Percentiles rank a stretch among this genome's conserved stretches.
Conservation (phyloP, 2,329 filamentous ascomycete genomes). For the Sporothrix luriei region DNA sequence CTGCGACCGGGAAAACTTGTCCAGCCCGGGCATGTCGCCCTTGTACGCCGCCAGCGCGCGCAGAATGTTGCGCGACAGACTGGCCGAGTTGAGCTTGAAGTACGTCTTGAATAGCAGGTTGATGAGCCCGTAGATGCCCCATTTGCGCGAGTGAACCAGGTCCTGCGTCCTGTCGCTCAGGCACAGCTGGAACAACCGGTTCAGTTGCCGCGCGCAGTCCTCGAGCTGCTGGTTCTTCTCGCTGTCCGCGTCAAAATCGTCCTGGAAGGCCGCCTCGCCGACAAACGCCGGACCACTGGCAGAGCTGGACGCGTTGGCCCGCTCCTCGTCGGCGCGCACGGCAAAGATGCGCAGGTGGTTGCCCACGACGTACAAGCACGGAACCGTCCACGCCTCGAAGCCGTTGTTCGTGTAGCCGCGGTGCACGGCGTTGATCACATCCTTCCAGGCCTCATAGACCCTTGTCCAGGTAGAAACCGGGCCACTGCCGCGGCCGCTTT, state of each 20-base stretch:
- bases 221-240: slow-evolving; percentile 84
- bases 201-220: slow-evolving; percentile 87
- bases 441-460: slow-evolving; percentile 87
- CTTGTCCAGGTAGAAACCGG: slow-evolving; percentile 67
- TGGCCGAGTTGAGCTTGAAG: slow-evolving; percentile 89
- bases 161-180: slow-evolving; percentile 75
- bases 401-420: slow-evolving; percentile 75
- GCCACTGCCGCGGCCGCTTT: neutral
- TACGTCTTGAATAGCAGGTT: slow-evolving; percentile 98
- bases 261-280: slow-evolving; percentile 61
- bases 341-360: slow-evolving; percentile 87
- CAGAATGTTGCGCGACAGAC: slow-evolving; percentile 86
- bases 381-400: slow-evolving; percentile 89
- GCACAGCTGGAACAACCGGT: slow-evolving; percentile 88
- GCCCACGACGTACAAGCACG: slow-evolving; percentile 82
- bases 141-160: slow-evolving; percentile 89
- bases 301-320: slow-evolving; percentile 44
- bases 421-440: slow-evolving; percentile 73
- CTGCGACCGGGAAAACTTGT: slow-evolving; percentile 83
- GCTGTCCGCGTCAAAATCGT: slow-evolving; percentile 76
- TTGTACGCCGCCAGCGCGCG: slow-evolving; percentile 76
- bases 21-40: slow-evolving; percentile 77
- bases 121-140: slow-evolving; percentile 93
- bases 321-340: slow-evolving; percentile 82
- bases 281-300: slow-evolving; percentile 39